These are phyloP conservation scores for Trichoderma koningiopsis DNA, from an alignment of 2,329 filamentous ascomycete species.

Conservation along the genomic window DNA sequence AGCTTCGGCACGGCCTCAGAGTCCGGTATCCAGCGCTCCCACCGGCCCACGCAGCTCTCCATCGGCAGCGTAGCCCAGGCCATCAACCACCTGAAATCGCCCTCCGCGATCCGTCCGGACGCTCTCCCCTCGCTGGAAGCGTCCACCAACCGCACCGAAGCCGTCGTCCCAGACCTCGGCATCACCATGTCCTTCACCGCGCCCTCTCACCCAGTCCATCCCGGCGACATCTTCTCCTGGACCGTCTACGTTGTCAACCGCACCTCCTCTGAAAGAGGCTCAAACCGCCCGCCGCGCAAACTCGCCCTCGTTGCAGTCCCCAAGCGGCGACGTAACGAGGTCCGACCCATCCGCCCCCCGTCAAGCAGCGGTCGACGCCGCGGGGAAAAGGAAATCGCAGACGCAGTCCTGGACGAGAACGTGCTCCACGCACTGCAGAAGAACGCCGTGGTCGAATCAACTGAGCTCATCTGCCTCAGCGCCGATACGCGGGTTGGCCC, in stretches of 20 bases:
- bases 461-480: constrained; percentile 73
- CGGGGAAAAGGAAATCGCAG: constrained; percentile 53
- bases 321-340: constrained; percentile 62
- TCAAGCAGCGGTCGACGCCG: constrained; percentile 48
- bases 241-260: constrained; percentile 76
- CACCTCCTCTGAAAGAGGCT: constrained; percentile 46
- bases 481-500: constrained; percentile 75
- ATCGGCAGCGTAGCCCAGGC: constrained; percentile 57
- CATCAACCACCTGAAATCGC: constrained; percentile 58
- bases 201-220: constrained; percentile 56
- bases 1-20: constrained; percentile 58
- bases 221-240: constrained; percentile 71
- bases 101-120: constrained; percentile 61
- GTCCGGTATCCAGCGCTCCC: constrained; percentile 61
- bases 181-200: constrained; percentile 75
- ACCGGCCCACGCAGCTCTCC: constrained; percentile 65
- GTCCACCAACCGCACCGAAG: constrained; percentile 49
- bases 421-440: constrained; percentile 72
- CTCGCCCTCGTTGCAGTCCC: constrained; percentile 70
- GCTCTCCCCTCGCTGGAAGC: constrained; percentile 62
- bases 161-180: constrained; percentile 61
- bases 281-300: constrained; percentile 58
- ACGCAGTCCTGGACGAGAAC: constrained; percentile 72
- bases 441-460: constrained; percentile 62
- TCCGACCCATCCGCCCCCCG: constrained; percentile 54